Percentiles rank a stretch among this genome's conserved stretches.
These are phyloP conservation scores for Agaricales sp. DNA, from an alignment of 1,284 basidiomycete genomes.

Conservation along the genomic window DNA sequence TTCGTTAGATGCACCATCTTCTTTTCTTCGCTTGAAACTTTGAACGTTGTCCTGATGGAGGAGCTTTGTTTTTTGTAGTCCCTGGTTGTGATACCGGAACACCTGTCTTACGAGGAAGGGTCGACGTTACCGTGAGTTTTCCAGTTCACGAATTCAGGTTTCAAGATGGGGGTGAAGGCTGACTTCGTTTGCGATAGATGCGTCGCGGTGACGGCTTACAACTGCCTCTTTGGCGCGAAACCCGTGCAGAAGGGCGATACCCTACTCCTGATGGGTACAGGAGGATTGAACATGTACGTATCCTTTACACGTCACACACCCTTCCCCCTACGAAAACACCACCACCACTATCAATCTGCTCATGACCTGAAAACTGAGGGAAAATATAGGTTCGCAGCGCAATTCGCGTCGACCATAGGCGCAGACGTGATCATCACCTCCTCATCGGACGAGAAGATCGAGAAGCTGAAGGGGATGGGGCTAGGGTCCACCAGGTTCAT, in stretches of 20 bases:
- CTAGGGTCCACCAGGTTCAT: slow-evolving; percentile 34
- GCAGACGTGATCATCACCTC: neutral
- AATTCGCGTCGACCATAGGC: neutral
- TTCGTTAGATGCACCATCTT: neutral
- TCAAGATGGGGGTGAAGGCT: no score
- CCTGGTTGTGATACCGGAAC: neutral
- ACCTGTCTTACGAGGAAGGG: neutral
- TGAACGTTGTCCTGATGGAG: neutral
- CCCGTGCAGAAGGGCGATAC: slow-evolving; percentile 19
- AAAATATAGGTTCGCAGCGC: neutral
- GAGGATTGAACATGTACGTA: slow-evolving; percentile 23
- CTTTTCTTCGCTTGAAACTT: no score
- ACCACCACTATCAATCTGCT: no score
- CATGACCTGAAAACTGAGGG: neutral
- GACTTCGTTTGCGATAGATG: slow-evolving; percentile 7
- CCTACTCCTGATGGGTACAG: slow-evolving; percentile 29
- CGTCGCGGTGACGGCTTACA: slow-evolving; percentile 29
- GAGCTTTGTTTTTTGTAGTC: neutral
- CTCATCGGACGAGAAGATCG: slow-evolving; percentile 16
- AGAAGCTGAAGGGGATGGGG: slow-evolving; percentile 25
- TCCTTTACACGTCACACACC: neutral
- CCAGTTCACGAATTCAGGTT: no score
- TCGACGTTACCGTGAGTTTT: neutral
- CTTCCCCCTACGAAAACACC: neutral
- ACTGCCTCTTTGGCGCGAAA: slow-evolving; percentile 22